Evolutionary conservation across 139 green algal genomes (phyloP).

Genomic region (Chlamydomonas incerta): DNA sequence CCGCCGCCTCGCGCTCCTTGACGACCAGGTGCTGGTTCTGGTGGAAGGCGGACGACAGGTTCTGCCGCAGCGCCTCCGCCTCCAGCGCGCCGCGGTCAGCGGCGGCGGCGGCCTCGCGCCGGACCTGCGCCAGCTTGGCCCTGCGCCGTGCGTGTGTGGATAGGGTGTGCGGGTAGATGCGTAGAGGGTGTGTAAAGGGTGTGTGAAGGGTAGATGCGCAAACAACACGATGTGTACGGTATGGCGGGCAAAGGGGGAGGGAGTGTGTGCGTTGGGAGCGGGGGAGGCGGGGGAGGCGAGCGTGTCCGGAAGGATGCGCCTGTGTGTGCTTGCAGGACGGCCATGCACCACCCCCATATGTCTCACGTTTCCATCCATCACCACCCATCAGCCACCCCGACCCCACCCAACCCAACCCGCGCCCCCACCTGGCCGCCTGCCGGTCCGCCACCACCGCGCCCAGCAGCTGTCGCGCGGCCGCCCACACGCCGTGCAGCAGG

Average conservation of each 20-base stretch:
- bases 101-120: background rate
- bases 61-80: background rate
- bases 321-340: too few species aligned
- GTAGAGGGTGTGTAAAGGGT: too few species aligned
- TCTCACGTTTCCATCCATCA: too few species aligned
- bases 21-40: background rate
- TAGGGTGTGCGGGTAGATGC: background rate
- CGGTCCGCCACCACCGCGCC: slow-evolving; percentile 12
- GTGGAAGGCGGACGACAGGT: background rate
- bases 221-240: too few species aligned
- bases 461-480: slow-evolving; percentile 9
- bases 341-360: too few species aligned
- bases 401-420: background rate
- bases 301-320: too few species aligned
- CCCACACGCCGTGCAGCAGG: slow-evolving; percentile 41
- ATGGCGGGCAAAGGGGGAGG: too few species aligned
- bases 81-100: background rate
- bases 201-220: too few species aligned
- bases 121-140: background rate
- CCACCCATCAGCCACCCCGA: too few species aligned
- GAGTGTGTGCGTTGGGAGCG: too few species aligned
- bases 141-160: background rate
- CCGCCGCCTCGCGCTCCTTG: background rate
- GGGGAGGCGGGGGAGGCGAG: too few species aligned
- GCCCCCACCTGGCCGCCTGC: slow-evolving; percentile 1